Base-by-base conservation (phyloP, 108 stramenopile species). In the Cyclotella choctawhatcheeana region DNA sequence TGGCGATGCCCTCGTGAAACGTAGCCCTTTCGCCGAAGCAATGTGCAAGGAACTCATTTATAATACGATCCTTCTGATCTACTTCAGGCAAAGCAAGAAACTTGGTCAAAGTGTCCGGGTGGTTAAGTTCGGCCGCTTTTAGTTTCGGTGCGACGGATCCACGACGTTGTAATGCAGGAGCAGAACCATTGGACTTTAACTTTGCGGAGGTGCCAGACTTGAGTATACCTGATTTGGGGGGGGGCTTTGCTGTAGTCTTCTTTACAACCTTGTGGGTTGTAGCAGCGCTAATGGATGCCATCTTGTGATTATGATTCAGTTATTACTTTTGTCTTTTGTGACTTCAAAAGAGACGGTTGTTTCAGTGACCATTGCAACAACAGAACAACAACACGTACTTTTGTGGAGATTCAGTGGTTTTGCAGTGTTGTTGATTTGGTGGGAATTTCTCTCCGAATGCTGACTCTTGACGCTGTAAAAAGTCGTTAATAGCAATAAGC, bases 21-120 rank as follows among this genome's bases (percentile, higher is more conserved):
- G 78, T 61, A 25, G 79, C 63, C 22, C 80, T 55, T 60, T 85
- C 88, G n/a, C 94, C 94, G 58, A 90, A 77, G 35, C 82, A 82
- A 29, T 81, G 64, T 13, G 73, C 82, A 21, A 91, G 67, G 31
- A 92, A 79, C 48, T 80, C 72, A 67, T 88, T 85, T 12, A 59
- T 48, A 6, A 85, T 59, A 29, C 73, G 64, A 44, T 69, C 77
- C 64, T 79, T 86, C 56, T 88, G 82, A 33, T 75, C 59, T 1
- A 53, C 71, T 22, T 62, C 24, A 40, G 62, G 50, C 27, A 79
- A 29, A 51, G 64, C 56, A 33, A 79, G 69, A 56, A 90, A 66
- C 37, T 48, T 35, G 6, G 72, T 63, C 29, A 89, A 62, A 16
- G 73, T 45, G 16, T 75, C 75, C 32, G 86, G 63, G 31, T 85